Evolutionary conservation across 2,329 filamentous ascomycete species (phyloP).

Genomic region (Myriosclerotinia curreyana): DNA sequence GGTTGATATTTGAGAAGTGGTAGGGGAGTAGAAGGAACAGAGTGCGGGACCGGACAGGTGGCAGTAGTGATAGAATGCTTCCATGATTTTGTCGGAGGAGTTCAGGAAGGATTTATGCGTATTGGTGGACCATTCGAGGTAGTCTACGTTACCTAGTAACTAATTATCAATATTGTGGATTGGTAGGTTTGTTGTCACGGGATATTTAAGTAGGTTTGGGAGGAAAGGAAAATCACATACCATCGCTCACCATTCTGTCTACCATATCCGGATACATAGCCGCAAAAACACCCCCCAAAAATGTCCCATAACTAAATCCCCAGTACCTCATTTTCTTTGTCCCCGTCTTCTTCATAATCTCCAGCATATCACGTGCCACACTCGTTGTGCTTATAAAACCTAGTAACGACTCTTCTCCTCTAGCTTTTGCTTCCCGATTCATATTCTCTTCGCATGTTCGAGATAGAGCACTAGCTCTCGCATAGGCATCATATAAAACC

Average conservation of each 20-base stretch:
- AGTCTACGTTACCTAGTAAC: conserved; percentile 41
- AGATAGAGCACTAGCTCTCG: conserved; percentile 46
- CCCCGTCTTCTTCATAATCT: conserved; percentile 36
- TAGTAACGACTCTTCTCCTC: conserved; percentile 12
- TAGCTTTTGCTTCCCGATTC: background rate
- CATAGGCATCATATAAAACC: conserved; percentile 47
- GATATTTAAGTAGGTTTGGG: background rate
- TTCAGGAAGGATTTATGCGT: conserved; percentile 45
- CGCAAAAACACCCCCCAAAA: conserved; percentile 46
- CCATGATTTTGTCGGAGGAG: conserved; percentile 36
- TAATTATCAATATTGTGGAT: conserved; percentile 46
- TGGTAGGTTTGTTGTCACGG: conserved; percentile 34
- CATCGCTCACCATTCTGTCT: conserved; percentile 42
- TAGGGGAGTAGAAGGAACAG: conserved; percentile 33
- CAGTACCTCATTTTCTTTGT: conserved; percentile 46
- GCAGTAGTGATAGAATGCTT: conserved; percentile 36
- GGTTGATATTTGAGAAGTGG: conserved; percentile 29
- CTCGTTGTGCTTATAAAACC: conserved; percentile 34
- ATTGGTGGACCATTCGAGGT: conserved; percentile 32
- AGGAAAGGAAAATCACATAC: conserved; percentile 20
- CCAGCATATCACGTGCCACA: conserved; percentile 40
- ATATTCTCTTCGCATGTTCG: conserved; percentile 39
- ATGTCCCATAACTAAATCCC: conserved; percentile 51
- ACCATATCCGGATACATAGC: conserved; percentile 44
- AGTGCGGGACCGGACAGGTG: conserved; percentile 38